Conservation (phyloP, 2,329 filamentous ascomycete species). For the Aspergillus felis region DNA sequence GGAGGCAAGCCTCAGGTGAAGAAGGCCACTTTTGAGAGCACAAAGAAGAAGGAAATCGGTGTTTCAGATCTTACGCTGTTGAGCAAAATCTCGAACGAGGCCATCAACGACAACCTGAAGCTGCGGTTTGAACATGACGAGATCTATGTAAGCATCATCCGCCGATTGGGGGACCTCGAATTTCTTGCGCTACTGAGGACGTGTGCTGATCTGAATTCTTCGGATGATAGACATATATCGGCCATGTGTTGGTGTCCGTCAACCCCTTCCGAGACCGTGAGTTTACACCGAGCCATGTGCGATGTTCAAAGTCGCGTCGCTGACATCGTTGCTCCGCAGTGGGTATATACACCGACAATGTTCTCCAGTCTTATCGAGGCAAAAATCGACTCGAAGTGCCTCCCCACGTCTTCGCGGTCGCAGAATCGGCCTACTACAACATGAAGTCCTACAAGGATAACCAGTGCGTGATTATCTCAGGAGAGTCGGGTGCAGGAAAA, state of each 20-base stretch:
- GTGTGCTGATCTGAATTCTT: constrained; percentile 10
- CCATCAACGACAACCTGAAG: constrained; percentile 98
- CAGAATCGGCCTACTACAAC: constrained; percentile 96
- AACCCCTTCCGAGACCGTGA: constrained; percentile 89
- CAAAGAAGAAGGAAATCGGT: constrained; percentile 98
- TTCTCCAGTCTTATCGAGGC: constrained; percentile 89
- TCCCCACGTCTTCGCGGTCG: constrained; percentile 95
- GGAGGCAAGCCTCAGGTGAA: constrained; percentile 68
- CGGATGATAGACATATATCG: constrained; percentile 76
- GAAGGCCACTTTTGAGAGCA: constrained; percentile 92
- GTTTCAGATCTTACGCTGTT: constrained; percentile 96
- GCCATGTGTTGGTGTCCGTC: constrained; percentile 97
- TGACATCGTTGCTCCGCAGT: constrained; percentile 44
- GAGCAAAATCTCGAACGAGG: constrained; percentile 98
- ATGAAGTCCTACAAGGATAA: constrained; percentile 99
- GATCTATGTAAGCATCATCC: constrained; percentile 68
- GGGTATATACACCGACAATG: constrained; percentile 94
- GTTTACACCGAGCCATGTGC: constrained; percentile 25
- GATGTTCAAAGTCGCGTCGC: not conserved
- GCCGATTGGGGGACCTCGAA: constrained; percentile 9
- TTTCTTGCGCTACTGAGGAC: constrained; percentile 10
- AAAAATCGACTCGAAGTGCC: constrained; percentile 94
- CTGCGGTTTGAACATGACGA: constrained; percentile 96
- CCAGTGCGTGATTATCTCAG: constrained; percentile 98
- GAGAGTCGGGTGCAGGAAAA: constrained; percentile 96